Evolutionary conservation across 176 grass and related monocot species (phyloP).

Genomic region (Carex pumila): DNA sequence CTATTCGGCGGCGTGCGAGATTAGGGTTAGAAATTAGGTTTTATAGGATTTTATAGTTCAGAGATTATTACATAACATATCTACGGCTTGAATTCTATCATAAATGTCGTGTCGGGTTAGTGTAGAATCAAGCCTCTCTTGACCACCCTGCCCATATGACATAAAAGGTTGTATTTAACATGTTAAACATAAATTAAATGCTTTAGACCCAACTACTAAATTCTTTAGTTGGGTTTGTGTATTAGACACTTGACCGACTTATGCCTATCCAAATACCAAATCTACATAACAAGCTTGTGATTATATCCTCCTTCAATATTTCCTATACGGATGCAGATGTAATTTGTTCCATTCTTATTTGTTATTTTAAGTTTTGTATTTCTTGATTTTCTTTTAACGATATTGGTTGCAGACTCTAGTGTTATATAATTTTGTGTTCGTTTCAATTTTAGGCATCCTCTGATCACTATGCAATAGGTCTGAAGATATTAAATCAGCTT

Average conservation of each 20-base stretch:
- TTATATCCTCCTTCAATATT: not conserved
- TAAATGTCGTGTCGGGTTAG: not conserved
- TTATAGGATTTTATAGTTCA: not conserved
- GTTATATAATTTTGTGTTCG: constrained; percentile 6
- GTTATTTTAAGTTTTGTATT: not conserved
- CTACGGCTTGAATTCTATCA: not conserved
- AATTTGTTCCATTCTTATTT: not conserved
- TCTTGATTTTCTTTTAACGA: not conserved
- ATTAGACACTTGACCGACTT: not conserved
- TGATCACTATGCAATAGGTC: constrained; percentile 96
- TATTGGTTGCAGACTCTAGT: not conserved
- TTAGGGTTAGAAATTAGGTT: constrained; percentile 11
- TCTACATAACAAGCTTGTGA: not conserved
- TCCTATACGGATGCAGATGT: not conserved
- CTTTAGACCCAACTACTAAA: not conserved
- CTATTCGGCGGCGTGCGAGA: not conserved
- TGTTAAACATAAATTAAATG: not conserved
- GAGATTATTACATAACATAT: not conserved
- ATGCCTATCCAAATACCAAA: not conserved
- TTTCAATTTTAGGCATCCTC: constrained; percentile 61
- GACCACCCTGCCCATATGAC: not conserved
- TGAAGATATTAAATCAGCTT: constrained; percentile 88
- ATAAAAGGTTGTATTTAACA: not conserved
- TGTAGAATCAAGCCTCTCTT: not conserved
- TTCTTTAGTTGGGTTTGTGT: not conserved